phyloP scores from a whole-genome alignment of 257 asterid species.

The Solanum paucissectum region DNA sequence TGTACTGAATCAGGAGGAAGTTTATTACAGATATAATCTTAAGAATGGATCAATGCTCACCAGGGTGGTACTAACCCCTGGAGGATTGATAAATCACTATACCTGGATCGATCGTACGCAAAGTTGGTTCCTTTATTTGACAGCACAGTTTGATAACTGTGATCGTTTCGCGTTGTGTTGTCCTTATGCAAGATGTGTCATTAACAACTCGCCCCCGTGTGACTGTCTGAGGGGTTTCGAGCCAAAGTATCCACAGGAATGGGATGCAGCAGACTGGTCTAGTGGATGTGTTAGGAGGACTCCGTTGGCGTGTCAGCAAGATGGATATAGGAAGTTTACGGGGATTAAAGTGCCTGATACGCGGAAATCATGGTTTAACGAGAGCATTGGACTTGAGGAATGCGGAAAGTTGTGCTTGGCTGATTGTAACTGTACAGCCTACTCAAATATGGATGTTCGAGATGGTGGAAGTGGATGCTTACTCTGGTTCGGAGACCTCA shows the following conservation, averaged over 20 bases:
- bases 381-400: background rate
- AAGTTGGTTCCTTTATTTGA: background rate
- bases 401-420: slow-evolving; percentile 8
- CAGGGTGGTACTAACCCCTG: slow-evolving; percentile 10
- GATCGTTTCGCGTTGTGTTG: slow-evolving; percentile 11
- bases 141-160: slow-evolving; percentile 1
- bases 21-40: slow-evolving; percentile 17
- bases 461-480: slow-evolving; percentile 8
- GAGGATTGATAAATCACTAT: background rate
- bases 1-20: slow-evolving; percentile 12
- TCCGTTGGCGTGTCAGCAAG: background rate
- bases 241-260: slow-evolving; percentile 5
- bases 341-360: slow-evolving; percentile 16
- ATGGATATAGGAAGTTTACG: background rate
- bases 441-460: background rate
- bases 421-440: slow-evolving; percentile 15
- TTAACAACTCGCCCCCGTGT: background rate
- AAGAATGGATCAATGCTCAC: slow-evolving; percentile 14
- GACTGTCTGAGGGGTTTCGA: slow-evolving; percentile 10
- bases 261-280: slow-evolving; percentile 5
- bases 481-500: slow-evolving; percentile 9
- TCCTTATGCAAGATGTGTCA: slow-evolving; percentile 7
- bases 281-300: slow-evolving; percentile 9
- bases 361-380: background rate
- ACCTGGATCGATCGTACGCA: slow-evolving; percentile 1